phyloP scores from a whole-genome alignment of 1,284 basidiomycete species.

The Sporisorium scitamineum region DNA sequence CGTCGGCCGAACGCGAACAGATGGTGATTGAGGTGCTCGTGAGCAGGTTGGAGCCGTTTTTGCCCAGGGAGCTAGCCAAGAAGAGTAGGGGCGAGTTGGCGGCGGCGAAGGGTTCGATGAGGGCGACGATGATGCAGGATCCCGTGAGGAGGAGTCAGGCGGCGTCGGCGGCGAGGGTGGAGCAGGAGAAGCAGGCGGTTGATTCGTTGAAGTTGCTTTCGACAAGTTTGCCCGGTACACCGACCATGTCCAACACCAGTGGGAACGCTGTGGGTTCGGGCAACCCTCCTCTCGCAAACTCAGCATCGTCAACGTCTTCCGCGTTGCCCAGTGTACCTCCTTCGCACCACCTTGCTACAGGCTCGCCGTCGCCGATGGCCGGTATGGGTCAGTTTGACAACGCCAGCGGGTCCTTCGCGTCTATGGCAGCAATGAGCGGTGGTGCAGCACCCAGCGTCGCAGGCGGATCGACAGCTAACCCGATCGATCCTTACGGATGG shows the following conservation, averaged over 20 bases:
- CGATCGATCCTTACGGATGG: constrained; percentile 53
- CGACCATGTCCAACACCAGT: constrained; percentile 27
- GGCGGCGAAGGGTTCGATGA: constrained; percentile 46
- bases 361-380: constrained; percentile 18
- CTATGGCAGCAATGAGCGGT: constrained; percentile 3
- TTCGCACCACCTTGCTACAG: constrained; percentile 18
- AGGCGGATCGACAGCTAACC: constrained; percentile 16
- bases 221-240: constrained; percentile 38
- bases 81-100: constrained; percentile 38
- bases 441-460: constrained; percentile 2
- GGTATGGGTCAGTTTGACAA: constrained; percentile 21
- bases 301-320: not conserved
- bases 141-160: constrained; percentile 22
- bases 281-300: not conserved
- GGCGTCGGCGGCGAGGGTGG: constrained; percentile 22
- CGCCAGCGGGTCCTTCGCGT: not conserved
- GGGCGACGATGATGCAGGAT: constrained; percentile 45
- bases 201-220: constrained; percentile 43
- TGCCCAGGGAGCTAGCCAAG: constrained; percentile 35
- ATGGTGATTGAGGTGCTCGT: constrained; percentile 52
- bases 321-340: constrained; percentile 22
- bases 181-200: constrained; percentile 46
- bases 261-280: not conserved
- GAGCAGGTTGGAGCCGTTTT: constrained; percentile 42
- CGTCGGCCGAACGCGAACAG: constrained; percentile 47